Base-by-base conservation (phyloP, 192 early-diverging fungal genomes). In the Blastocladiella britannica region DNA sequence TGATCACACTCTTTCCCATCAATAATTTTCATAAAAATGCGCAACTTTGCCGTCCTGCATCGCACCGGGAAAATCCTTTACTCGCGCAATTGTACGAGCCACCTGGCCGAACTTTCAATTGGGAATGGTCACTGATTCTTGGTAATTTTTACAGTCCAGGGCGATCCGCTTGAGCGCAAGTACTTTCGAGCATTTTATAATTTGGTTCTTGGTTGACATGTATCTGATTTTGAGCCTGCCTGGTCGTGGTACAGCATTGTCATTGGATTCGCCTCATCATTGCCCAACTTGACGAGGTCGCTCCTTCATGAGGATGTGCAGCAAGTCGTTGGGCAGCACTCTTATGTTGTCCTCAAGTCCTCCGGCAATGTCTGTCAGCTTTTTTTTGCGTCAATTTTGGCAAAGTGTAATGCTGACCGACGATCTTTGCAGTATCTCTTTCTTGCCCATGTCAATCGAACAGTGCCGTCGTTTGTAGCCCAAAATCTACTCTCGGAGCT, bases 261-360 rank as follows among this genome's bases (percentile, higher is more conserved):
- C 0, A 61, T 80, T n/a, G 78, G 74, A n/a, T 80, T 80, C 59
- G 69, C 77, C 9, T 72, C 77, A 4, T 80, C 77, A 1, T 59
- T 77, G 1, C 72, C 77, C 5, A 79, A 80, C 59, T 80, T 80
- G 58, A 72, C 69, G 53, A 60, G 63, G 25, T 71, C 75, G 25
- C 60, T 80, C 27, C 60, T 80, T 26, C 72, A 71, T 12, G 78
- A 80, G 57, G 70, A 77, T 26, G 65, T 80, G 26, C 64, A 64
- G 26, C 77, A 80, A 60, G 67, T 80, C 25, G 58, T 73, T 12
- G 70, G 74, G 4, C 26, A 63, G 18, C 68, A 69, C 53, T 68
- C 77, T 12, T 30, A 69, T 31, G 73, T 80, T 26, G 27, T 76
- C 4, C 72, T 72, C 57, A 74, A 69, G 53, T 69, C 75, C 55